Conservation (phyloP, 2,329 filamentous ascomycete species). For the Davidsoniella neocaledoniae region DNA sequence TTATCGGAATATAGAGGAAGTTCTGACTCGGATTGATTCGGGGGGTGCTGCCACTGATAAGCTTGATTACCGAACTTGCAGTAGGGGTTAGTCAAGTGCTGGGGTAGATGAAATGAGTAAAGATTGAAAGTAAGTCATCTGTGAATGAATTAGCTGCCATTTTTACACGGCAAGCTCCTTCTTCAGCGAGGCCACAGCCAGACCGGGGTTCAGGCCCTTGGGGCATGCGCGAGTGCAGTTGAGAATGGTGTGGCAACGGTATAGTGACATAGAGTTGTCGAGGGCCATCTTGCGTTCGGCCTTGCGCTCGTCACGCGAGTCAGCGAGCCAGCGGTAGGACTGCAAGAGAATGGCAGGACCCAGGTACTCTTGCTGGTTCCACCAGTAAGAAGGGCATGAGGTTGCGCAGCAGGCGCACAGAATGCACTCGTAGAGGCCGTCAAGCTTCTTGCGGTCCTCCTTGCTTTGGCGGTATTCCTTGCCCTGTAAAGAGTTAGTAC, state of each 20-base stretch:
- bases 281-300: slow-evolving; percentile 76
- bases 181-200: slow-evolving; percentile 96
- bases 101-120: too few species aligned
- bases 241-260: slow-evolving; percentile 97
- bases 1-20: too few species aligned
- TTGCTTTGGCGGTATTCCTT: slow-evolving; percentile 84
- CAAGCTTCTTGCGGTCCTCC: slow-evolving; percentile 87
- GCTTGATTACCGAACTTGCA: too few species aligned
- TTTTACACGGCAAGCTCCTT: slow-evolving; percentile 58
- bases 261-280: slow-evolving; percentile 98
- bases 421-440: slow-evolving; percentile 98
- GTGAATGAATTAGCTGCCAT: not conserved
- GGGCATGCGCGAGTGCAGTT: slow-evolving; percentile 97
- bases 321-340: slow-evolving; percentile 93
- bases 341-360: slow-evolving; percentile 92
- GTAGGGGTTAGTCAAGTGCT: too few species aligned
- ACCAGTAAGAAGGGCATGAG: slow-evolving; percentile 99
- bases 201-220: slow-evolving; percentile 92
- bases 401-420: slow-evolving; percentile 98
- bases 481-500: slow-evolving; percentile 38
- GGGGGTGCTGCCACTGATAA: too few species aligned
- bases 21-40: too few species aligned
- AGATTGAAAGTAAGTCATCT: not conserved
- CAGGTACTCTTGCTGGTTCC: slow-evolving; percentile 98
- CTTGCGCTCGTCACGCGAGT: slow-evolving; percentile 83